These are phyloP conservation scores for Macrolepiota albuminosa DNA, from an alignment of 768 basidiomycete genomes.

Conservation along the genomic window DNA sequence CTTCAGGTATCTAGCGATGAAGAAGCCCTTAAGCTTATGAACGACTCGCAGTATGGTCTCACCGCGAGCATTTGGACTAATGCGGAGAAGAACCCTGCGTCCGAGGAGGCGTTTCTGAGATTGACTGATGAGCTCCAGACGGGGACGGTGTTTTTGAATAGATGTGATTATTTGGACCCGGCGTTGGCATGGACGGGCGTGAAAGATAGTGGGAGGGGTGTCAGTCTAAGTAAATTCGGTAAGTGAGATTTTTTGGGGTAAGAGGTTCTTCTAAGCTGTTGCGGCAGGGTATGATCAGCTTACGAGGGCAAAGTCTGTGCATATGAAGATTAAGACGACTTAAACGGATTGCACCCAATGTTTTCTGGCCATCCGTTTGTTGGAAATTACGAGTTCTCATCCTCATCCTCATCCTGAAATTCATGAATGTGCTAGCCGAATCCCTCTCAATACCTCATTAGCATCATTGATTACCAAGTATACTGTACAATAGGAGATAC, in stretches of 20 bases:
- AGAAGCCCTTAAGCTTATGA: constrained; percentile 89
- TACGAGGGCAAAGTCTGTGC: constrained; percentile 73
- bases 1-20: constrained; percentile 73
- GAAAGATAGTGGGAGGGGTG: constrained; percentile 88
- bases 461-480: background rate
- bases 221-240: constrained; percentile 91
- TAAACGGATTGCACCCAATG: constrained; percentile 3
- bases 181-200: constrained; percentile 93
- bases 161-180: constrained; percentile 89
- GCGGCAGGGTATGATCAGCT: constrained; percentile 79
- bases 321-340: constrained; percentile 72
- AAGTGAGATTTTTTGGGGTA: constrained; percentile 16
- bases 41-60: constrained; percentile 92
- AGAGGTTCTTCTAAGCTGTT: background rate
- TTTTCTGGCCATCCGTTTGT: background rate
- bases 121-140: constrained; percentile 73
- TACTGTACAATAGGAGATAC: background rate
- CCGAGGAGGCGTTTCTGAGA: constrained; percentile 60
- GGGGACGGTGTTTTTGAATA: constrained; percentile 94
- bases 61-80: constrained; percentile 96
- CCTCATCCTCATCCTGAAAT: background rate
- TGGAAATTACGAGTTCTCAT: background rate
- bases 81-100: constrained; percentile 50
- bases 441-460: background rate
- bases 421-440: background rate